Evolutionary conservation across 2,329 filamentous ascomycete species (phyloP).

Genomic region (Cordyceps tenuipes): DNA sequence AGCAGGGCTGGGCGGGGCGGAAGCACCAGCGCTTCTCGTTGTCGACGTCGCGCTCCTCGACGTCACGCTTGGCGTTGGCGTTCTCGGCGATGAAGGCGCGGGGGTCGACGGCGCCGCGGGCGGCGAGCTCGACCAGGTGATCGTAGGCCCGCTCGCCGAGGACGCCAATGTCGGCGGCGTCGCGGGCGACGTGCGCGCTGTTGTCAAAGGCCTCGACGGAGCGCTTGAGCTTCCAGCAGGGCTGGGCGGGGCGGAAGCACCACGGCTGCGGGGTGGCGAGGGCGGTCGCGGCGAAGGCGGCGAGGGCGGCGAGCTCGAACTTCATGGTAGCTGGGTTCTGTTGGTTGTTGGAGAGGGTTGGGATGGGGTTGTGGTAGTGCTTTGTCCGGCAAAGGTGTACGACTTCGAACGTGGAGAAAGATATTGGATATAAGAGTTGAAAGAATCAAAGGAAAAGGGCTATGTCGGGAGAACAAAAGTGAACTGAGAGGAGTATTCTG

Average conservation of each 20-base stretch:
- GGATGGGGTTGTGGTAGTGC: neutral
- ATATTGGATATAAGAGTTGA: too few relatives aligned
- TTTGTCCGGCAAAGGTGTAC: neutral
- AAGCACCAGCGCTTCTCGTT: slow-evolving; percentile 27
- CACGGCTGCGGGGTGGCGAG: neutral
- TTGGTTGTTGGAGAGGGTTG: neutral
- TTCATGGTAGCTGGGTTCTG: neutral
- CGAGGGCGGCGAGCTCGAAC: neutral
- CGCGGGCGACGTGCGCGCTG: slow-evolving; percentile 15
- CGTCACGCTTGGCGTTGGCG: slow-evolving; percentile 22
- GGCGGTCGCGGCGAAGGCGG: neutral
- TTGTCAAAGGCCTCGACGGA: slow-evolving; percentile 27
- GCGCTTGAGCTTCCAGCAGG: slow-evolving; percentile 24
- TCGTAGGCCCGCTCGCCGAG: slow-evolving; percentile 30
- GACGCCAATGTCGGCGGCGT: slow-evolving; percentile 25
- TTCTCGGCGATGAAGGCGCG: slow-evolving; percentile 22
- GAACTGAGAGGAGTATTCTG: neutral
- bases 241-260: neutral
- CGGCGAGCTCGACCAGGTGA: slow-evolving; percentile 30
- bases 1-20: slow-evolving; percentile 32
- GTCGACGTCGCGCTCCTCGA: slow-evolving; percentile 18
- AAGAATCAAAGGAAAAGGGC: neutral
- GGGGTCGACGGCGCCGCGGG: slow-evolving; percentile 24
- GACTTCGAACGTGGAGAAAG: too few relatives aligned
- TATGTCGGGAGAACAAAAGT: neutral